Conservation (phyloP, 768 basidiomycete genomes). For the Phaeotremella skinneri region DNA sequence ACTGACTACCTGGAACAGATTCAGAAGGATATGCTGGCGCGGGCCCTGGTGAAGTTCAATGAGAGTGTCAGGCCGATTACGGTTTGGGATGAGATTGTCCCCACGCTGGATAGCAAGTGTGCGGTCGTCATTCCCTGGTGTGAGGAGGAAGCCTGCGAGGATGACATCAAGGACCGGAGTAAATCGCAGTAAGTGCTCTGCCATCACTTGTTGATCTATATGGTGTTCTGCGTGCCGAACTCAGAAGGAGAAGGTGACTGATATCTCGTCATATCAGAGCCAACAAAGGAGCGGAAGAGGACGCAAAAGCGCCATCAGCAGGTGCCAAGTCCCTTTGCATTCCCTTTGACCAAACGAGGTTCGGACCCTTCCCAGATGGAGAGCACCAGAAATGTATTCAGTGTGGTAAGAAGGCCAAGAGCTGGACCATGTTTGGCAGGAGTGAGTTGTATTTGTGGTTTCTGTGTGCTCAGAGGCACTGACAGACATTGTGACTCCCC, state of each 20-base stretch:
- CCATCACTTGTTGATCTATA: constrained; percentile 22
- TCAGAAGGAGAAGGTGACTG: too few species aligned
- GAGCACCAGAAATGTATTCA: constrained; percentile 80
- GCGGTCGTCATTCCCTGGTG: constrained; percentile 94
- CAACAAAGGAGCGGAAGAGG: constrained; percentile 75
- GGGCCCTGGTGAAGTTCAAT: constrained; percentile 72
- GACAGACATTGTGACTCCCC: background rate
- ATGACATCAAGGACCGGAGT: constrained; percentile 95
- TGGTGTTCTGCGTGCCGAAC: too few species aligned
- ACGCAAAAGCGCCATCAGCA: constrained; percentile 93
- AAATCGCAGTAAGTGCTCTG: constrained; percentile 67
- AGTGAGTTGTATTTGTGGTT: constrained; percentile 44
- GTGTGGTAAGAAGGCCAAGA: constrained; percentile 82
- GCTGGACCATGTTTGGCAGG: constrained; percentile 93
- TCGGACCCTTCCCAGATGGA: constrained; percentile 73
- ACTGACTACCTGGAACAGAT: constrained; percentile 74
- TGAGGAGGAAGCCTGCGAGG: constrained; percentile 86
- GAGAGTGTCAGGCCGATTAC: constrained; percentile 69
- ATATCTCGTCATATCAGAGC: too few species aligned
- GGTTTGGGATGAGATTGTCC: constrained; percentile 90
- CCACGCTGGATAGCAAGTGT: constrained; percentile 81
- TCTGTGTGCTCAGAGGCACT: background rate
- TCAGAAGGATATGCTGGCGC: constrained; percentile 80
- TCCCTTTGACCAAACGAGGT: constrained; percentile 86
- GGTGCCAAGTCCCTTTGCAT: constrained; percentile 96